A percentile compares a stretch with the other conserved stretches of the same genome.
phyloP scores from a whole-genome alignment of 2,329 filamentous ascomycete species.

The Neonectria faginata region DNA sequence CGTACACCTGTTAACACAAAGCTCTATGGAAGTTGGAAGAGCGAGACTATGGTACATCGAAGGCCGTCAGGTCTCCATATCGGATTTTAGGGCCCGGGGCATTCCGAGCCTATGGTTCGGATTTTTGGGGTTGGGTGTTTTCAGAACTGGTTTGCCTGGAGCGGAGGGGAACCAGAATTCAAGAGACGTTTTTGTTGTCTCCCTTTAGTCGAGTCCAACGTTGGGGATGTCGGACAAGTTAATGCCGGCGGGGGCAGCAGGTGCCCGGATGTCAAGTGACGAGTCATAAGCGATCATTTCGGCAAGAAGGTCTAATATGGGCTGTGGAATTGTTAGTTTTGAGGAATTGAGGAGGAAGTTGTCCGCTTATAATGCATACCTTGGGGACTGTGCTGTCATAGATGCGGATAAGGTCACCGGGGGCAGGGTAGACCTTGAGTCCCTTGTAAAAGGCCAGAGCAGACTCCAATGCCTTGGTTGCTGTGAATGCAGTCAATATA shows the following conservation, averaged over 20 bases:
- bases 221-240: conserved; percentile 62
- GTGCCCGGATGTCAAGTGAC: conserved; percentile 70
- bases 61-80: conserved; percentile 48
- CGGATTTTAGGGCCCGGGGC: conserved; percentile 22
- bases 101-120: conserved; percentile 28
- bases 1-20: conserved; percentile 57
- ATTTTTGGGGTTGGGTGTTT: conserved; percentile 33
- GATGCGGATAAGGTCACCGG: conserved; percentile 91
- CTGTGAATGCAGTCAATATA: conserved; percentile 54
- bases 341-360: not conserved
- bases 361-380: conserved; percentile 60
- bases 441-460: conserved; percentile 98
- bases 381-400: conserved; percentile 99
- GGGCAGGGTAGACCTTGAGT: conserved; percentile 96
- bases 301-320: conserved; percentile 93
- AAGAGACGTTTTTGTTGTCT: conserved; percentile 18
- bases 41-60: conserved; percentile 57
- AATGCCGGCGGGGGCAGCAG: conserved; percentile 51
- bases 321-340: conserved; percentile 60
- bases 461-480: conserved; percentile 79
- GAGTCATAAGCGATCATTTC: conserved; percentile 98
- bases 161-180: conserved; percentile 35
- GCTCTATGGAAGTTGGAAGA: conserved; percentile 54
- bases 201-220: conserved; percentile 65
- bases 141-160: conserved; percentile 38